These are phyloP conservation scores for Wallemia hederae DNA, from an alignment of 1,284 basidiomycete genomes.

Conservation along the genomic window DNA sequence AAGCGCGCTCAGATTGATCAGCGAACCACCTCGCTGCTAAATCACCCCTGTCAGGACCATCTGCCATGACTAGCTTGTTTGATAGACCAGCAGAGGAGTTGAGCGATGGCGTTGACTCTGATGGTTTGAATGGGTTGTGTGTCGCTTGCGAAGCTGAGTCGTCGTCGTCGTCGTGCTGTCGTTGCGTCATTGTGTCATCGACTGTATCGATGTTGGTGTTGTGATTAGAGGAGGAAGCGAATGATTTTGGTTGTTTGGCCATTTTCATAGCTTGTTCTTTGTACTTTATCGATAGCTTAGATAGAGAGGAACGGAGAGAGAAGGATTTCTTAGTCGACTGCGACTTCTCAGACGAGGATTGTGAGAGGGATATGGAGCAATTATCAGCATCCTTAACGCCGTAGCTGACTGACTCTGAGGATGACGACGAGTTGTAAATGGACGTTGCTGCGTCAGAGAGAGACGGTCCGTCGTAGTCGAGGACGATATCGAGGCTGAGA, in stretches of 20 bases:
- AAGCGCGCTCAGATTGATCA: not conserved
- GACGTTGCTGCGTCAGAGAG: slow-evolving; percentile 58
- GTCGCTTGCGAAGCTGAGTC: not conserved
- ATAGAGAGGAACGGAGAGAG: not conserved
- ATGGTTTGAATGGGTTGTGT: not conserved
- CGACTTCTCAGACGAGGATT: slow-evolving; percentile 1
- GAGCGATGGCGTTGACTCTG: not conserved
- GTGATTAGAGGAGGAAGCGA: not conserved
- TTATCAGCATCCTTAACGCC: not conserved
- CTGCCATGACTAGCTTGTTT: not conserved
- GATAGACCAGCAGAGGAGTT: not conserved
- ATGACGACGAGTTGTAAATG: slow-evolving; percentile 13
- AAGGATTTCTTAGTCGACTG: not conserved
- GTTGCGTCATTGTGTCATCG: not conserved
- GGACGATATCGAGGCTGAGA: slow-evolving; percentile 36
- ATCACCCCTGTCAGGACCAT: not conserved
- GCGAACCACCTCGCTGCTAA: not conserved
- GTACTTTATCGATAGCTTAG: not conserved
- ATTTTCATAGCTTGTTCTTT: not conserved
- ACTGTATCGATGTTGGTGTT: not conserved
- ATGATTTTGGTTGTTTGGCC: not conserved
- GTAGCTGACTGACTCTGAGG: not conserved
- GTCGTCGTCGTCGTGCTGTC: not conserved
- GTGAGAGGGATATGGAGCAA: not conserved
- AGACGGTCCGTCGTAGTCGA: slow-evolving; percentile 71